These are phyloP conservation scores for Sporisorium reilianum DNA, from an alignment of 1,284 basidiomycete genomes.

Conservation along the genomic window DNA sequence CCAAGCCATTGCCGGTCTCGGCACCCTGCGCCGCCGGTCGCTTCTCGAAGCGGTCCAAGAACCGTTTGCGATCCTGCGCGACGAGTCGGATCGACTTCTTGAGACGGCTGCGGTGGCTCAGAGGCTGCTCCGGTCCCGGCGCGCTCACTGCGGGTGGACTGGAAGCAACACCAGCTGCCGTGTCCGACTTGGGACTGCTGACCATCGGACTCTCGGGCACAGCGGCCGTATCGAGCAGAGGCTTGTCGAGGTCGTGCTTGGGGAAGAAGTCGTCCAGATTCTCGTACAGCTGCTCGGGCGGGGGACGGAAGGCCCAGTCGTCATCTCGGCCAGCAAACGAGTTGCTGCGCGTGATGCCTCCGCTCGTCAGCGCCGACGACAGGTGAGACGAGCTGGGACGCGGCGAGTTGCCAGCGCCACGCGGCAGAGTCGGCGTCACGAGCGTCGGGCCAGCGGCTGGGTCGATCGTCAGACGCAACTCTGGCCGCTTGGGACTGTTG, in stretches of 20 bases:
- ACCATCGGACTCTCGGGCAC: conserved; percentile 77
- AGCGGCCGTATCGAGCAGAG: conserved; percentile 83
- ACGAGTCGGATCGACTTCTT: conserved; percentile 94
- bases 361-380: conserved; percentile 29
- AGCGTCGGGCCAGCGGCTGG: conserved; percentile 38
- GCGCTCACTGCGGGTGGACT: conserved; percentile 18
- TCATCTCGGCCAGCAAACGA: conserved; percentile 60
- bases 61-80: conserved; percentile 75
- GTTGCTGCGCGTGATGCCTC: conserved; percentile 50
- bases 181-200: conserved; percentile 49
- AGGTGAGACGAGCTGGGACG: conserved; percentile 27
- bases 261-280: conserved; percentile 95
- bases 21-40: conserved; percentile 64
- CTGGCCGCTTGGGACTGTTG: conserved; percentile 53
- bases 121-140: conserved; percentile 16
- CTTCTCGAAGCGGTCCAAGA: conserved; percentile 66
- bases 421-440: conserved; percentile 12
- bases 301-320: conserved; percentile 79
- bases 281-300: conserved; percentile 92
- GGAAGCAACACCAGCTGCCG: conserved; percentile 9
- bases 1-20: conserved; percentile 72
- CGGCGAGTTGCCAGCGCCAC: conserved; percentile 16
- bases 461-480: conserved; percentile 60
- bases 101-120: conserved; percentile 60
- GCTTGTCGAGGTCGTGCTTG: conserved; percentile 93